Base-by-base conservation (phyloP, 2,329 filamentous ascomycete species). In the Arachnopeziza araneosa region DNA sequence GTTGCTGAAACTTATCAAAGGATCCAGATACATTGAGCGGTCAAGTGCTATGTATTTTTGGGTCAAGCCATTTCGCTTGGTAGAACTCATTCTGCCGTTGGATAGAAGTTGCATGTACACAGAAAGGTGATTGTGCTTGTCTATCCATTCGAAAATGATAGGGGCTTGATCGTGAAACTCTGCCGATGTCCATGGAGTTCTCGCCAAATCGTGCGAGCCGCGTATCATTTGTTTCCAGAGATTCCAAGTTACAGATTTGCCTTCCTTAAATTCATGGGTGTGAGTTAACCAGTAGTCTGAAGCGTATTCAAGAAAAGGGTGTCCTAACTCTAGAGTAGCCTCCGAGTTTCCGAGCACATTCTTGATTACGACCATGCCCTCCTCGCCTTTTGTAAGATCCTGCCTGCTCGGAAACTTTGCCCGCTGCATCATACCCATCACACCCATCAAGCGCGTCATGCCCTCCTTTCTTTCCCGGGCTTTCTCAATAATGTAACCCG, bases 251-350 rank as follows among this genome's bases (percentile, higher is more conserved):
- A 1, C 32, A 59, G 60, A 59, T 59, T 59, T 61, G 21, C 56
- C 56, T 24, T 61, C 60, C 53, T 56, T 32, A 32, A 61, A 59
- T 26, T 50, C 50, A 32, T 49, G 21, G 49, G 58, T 63, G 53
- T 65, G 63, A 36, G 23, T 48, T 48, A 65, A 23, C 62, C 63
- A 65, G 56, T 57, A 54, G 2, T 50, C n/a, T 49, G 8, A 30
- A 57, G 63, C 63, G 26, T 65, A 65, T 23, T 53, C 52, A 24
- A 64, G 62, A 30, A 65, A 64, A 51, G 60, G 55, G 52, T 63
- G 49, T 59, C 36, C 44, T 36, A 50, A 24, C 52, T 57, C 56
- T 57, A 59, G 32, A 24, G 21, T 55, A 30, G 49, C 49, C 54
- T 2, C 22, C 48, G 50, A 51, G 53, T 56, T 50, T 56, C 52